Evolutionary conservation across 345 rosid species (phyloP).

Genomic region (Gossypium herbaceum): DNA sequence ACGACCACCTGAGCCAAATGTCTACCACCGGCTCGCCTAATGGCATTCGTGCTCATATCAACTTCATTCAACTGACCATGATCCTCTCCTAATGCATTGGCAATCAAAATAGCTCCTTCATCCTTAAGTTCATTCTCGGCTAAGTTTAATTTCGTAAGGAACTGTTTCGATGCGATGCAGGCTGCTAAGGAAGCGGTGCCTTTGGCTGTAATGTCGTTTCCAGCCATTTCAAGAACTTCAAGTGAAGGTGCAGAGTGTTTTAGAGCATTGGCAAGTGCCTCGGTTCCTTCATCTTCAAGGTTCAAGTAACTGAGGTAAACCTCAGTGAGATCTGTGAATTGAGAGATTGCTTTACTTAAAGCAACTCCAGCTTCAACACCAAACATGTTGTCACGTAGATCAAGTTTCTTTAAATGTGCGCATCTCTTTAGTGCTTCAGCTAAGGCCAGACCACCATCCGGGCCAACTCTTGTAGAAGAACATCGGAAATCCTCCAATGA

Average conservation of each 20-base stretch:
- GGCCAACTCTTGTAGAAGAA: slow-evolving; percentile 69
- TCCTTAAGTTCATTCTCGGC: slow-evolving; percentile 89
- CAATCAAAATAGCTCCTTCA: slow-evolving; percentile 70
- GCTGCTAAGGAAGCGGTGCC: slow-evolving; percentile 44
- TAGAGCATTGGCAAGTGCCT: slow-evolving; percentile 36
- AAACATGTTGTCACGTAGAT: slow-evolving; percentile 88
- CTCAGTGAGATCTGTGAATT: slow-evolving; percentile 49
- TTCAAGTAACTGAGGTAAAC: slow-evolving; percentile 76
- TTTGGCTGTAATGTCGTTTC: slow-evolving; percentile 71
- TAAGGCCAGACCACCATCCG: slow-evolving; percentile 76
- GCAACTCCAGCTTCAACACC: slow-evolving; percentile 74
- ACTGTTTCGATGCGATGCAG: slow-evolving; percentile 59
- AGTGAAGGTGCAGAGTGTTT: slow-evolving; percentile 59
- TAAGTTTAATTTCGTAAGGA: slow-evolving; percentile 62
- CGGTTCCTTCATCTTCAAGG: slow-evolving; percentile 76
- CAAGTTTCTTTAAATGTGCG: slow-evolving; percentile 64
- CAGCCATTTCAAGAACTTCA: slow-evolving; percentile 81
- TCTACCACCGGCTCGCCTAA: slow-evolving; percentile 68
- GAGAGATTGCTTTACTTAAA: slow-evolving; percentile 49
- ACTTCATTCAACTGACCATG: slow-evolving; percentile 62
- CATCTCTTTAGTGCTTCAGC: slow-evolving; percentile 65
- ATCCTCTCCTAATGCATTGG: slow-evolving; percentile 62
- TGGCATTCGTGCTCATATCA: slow-evolving; percentile 60
- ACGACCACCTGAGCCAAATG: slow-evolving; percentile 58
- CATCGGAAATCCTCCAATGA: slow-evolving; percentile 70